Evolutionary conservation across 306 rosid genomes (phyloP), one percentile per base, ranked within the genome.

Genomic region (Dalbergia cultrata): DNA sequence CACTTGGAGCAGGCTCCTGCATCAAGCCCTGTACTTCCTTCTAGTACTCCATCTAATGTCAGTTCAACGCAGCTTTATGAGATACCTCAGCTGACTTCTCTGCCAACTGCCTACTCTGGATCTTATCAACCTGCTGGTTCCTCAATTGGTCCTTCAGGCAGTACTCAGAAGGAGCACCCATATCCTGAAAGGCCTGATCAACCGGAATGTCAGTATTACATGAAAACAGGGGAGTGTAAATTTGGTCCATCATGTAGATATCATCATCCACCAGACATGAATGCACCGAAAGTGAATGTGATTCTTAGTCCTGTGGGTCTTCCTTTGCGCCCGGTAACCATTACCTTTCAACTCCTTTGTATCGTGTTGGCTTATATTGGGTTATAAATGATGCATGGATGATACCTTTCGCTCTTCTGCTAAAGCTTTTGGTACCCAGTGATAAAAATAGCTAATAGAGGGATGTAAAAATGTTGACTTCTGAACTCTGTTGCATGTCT

Each of bases 161-260:
- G 86, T 79, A 83, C 84, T 87, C 97, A 88, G 84, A 95, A 87
- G 87, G 98, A 96, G 79, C 88, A 76, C 17, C 76, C 90, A 37
- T 90, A 80, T 85, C 99, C 99, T 1, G 95, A 96, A 75, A 92
- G 99, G 86, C 99, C 98, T 35, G 98, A 94, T 34, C 98, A 96
- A 78, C 93, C 86, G 57, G 98, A 93, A 69, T 96, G 99, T 69
- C 98, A 88, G 80, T 79, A 92, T 87, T 96, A 88, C 83, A 64
- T 96, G 94, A 96, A 86, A 93, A 96, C 99, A 14, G 99, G 99
- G 85, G 97, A 92, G 58, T 96, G 99, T 85, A 96, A 90, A 90
- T 93, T 86, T 84, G 99, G 98, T 73, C 88, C 97, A 58, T 93
- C 98, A 6, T 96, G 99, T 88, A 93, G 89, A 92, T 96, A 96